Evolutionary conservation across 148 eudicot species (phyloP), one percentile per base, ranked within the genome.

Genomic region (Persicaria tinctoria): DNA sequence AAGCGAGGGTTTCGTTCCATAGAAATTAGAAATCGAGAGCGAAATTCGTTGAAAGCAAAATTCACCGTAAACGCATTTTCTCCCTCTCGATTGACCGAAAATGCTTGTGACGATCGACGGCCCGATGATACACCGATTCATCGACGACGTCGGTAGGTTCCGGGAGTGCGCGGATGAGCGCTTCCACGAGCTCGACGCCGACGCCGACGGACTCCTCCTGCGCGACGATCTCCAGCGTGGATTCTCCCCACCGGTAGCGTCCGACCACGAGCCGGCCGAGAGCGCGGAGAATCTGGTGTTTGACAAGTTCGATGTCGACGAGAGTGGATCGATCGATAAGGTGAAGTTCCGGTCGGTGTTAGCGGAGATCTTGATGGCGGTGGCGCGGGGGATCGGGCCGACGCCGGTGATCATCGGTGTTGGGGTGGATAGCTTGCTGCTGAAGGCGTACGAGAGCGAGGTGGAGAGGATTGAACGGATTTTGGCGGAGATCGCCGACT

Each of bases 321-420:
- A 13, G n/a, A 78, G 73, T 17, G 85, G 81, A 12, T 70, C 50
- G 4, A 77, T 88, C 44, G 86, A 86, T 74, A 76, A 71, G 27
- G 74, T 73, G 6, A 73, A 54, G 17, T 87, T 86, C 27, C 64
- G 81, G 63, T 23, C 51, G 5, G 56, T 84, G 49, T 72, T 86
- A 82, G 83, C 32, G 63, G 91, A 87, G 46, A 79, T 86, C 76
- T 50, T 89, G 84, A 57, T 60, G 17, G 89, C 89, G 3, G 79
- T 87, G 47, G 90, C 93, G 10, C 69, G 80, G 6, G 88, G 89
- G 46, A 79, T 89, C 3, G 93, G 89, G 11, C 73, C 73, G 62
- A 84, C 84, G 10, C 93, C 88, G 2, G 78, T 89, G 53, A 76
- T 63, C 4, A 77, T 89, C 1, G 59, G 84, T 64, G 79, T 85